phyloP scores from a whole-genome alignment of 2,329 filamentous ascomycete genomes.

The Colletotrichum sp. region DNA sequence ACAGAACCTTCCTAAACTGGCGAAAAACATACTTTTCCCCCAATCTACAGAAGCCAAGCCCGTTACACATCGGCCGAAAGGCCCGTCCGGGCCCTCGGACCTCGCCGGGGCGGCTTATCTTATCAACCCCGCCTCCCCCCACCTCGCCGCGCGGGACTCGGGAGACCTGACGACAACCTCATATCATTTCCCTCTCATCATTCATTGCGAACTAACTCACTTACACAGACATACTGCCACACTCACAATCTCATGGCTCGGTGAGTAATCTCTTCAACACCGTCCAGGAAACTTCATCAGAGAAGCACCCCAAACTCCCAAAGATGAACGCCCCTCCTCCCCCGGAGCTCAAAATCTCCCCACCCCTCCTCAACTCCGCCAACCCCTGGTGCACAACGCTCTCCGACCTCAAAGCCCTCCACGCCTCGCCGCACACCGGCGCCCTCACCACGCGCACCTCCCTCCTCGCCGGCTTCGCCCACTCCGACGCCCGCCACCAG shows the following conservation, averaged over 20 bases:
- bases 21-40: background rate
- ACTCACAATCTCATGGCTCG: background rate
- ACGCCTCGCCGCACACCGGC: conserved; percentile 66
- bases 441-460: conserved; percentile 78
- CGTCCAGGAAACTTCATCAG: background rate
- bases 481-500: conserved; percentile 65
- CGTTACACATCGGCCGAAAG: background rate
- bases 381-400: conserved; percentile 76
- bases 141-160: background rate
- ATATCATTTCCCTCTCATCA: background rate
- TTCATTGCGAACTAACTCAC: background rate
- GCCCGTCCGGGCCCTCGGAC: background rate
- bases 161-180: background rate
- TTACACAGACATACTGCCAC: background rate
- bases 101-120: background rate
- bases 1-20: background rate
- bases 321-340: conserved; percentile 15
- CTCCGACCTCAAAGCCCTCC: conserved; percentile 66
- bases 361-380: conserved; percentile 76
- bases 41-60: background rate
- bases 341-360: conserved; percentile 53
- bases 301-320: background rate
- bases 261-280: background rate
- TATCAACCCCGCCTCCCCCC: background rate
- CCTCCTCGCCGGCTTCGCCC: conserved; percentile 67